Base-by-base conservation (phyloP, 2,329 filamentous ascomycete species). In the Eutypella sp. region DNA sequence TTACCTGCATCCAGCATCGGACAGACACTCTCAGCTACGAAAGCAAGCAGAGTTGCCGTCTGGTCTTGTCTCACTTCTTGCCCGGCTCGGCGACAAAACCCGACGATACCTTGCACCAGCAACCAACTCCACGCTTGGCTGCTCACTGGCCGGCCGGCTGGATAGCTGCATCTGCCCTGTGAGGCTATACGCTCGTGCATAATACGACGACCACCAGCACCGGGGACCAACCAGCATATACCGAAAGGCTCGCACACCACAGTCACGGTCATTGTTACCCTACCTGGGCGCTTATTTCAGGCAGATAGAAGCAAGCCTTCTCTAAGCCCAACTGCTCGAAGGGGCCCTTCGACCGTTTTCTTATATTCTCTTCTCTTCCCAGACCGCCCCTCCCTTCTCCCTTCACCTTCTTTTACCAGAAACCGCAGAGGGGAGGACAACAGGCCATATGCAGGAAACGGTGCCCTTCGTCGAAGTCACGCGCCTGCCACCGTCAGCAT, bases 401-500 rank as follows among this genome's bases (percentile, higher is more conserved):
- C 19, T 42, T 42, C 40, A 51, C 40, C 45, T 44, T 44, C 38
- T 44, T 42, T n/a, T 42, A 46, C 44, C 44, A 41, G 18, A 22
- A 49, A 24, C 40, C 47, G 48, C 44, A 46, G 52, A 51, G 47
- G 13, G 7, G 13, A 7, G 11, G 16, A 33, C 13, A 33, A 33
- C 11, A 19, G 20, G 4, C 20, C 18, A 19, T 48, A 63, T 62
- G 59, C 57, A 57, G 56, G 47, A 39, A 19, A 70, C 70, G 63
- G 60, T 75, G 51, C 76, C 79, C 41, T 72, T 73, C 52, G 60
- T 82, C 54, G 73, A 80, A 61, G 89, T 95, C 60, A 84, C 82
- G 49, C 84, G 91, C 65, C 80, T 95, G 44, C 81, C 89, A 45
- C 81, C 84, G 29, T 87, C 89, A 3, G 82, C 85, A 41, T 93